phyloP scores from a whole-genome alignment of 164 flowering plant species.

The Vitis riparia region DNA sequence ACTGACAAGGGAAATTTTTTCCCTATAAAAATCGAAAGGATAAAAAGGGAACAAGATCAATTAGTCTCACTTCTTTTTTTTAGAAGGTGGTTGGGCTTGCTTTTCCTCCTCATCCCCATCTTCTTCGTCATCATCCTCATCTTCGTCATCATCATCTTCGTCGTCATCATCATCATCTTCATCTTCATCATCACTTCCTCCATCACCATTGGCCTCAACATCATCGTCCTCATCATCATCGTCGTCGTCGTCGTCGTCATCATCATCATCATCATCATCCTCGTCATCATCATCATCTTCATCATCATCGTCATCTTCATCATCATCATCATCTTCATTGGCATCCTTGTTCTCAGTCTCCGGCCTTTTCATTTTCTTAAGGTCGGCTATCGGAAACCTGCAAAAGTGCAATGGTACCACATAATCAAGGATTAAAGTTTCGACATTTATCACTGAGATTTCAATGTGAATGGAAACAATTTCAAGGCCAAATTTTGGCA shows the following conservation, averaged over 20 bases:
- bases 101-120: slow-evolving; percentile 14
- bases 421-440: too few species aligned
- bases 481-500: too few species aligned
- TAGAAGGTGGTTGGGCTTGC: slow-evolving; percentile 11
- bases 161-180: slow-evolving; percentile 11
- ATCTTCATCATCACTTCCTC: slow-evolving; percentile 9
- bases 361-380: slow-evolving; percentile 9
- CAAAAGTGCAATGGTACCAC: background rate
- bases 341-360: slow-evolving; percentile 21
- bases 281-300: slow-evolving; percentile 13
- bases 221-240: slow-evolving; percentile 7
- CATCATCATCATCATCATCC: slow-evolving; percentile 17
- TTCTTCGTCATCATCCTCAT: slow-evolving; percentile 8
- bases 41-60: background rate
- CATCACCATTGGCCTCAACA: slow-evolving; percentile 6
- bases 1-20: too few species aligned
- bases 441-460: too few species aligned
- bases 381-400: slow-evolving; percentile 25
- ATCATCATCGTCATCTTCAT: slow-evolving; percentile 6
- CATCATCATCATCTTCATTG: slow-evolving; percentile 9
- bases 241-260: background rate
- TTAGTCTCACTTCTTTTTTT: slow-evolving; percentile 9
- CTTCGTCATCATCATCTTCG: background rate
- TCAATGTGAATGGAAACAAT: too few species aligned
- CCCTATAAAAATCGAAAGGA: background rate